These are phyloP conservation scores for Heliophila coronopifolia DNA, from an alignment of 441 rosid species.

Conservation along the genomic window DNA sequence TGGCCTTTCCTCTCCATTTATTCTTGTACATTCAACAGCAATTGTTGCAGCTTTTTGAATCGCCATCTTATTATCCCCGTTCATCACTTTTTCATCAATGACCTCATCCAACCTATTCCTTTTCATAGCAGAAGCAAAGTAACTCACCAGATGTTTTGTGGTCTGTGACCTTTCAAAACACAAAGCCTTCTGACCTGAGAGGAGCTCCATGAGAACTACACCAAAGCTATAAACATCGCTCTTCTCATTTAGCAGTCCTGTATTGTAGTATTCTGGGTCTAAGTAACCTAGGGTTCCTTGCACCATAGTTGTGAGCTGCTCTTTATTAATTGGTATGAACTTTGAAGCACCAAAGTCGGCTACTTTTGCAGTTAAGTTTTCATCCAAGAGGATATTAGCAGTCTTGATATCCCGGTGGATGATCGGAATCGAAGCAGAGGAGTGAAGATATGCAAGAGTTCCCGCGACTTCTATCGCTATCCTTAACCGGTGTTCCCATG, in stretches of 20 bases:
- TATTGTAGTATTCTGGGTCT: slow-evolving; percentile 17
- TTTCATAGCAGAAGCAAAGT: not conserved
- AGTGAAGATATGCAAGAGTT: slow-evolving; percentile 24
- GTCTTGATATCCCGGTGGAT: slow-evolving; percentile 24
- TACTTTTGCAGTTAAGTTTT: slow-evolving; percentile 19
- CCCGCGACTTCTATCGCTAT: slow-evolving; percentile 15
- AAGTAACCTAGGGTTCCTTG: slow-evolving; percentile 12
- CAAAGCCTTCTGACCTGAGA: not conserved
- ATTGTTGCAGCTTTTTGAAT: not conserved
- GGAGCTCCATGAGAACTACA: slow-evolving; percentile 4
- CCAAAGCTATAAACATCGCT: slow-evolving; percentile 16
- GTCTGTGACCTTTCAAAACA: not conserved
- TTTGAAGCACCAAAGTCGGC: slow-evolving; percentile 23
- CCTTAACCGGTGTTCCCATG: slow-evolving; percentile 8
- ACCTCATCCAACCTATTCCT: slow-evolving; percentile 1
- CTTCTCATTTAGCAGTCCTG: slow-evolving; percentile 1
- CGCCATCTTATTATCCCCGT: not conserved
- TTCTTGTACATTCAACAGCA: not conserved
- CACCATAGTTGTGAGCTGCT: slow-evolving; percentile 21
- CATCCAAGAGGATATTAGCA: slow-evolving; percentile 24
- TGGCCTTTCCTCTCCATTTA: slow-evolving; percentile 1
- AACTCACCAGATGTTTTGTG: slow-evolving; percentile 1
- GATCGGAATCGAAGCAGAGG: slow-evolving; percentile 25
- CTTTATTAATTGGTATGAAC: slow-evolving; percentile 12
- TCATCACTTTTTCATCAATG: not conserved